Evolutionary conservation across 352 stramenopile genomes (phyloP), one percentile per base, ranked within the genome.

Genomic region (Phytophthora fragariaefolia): DNA sequence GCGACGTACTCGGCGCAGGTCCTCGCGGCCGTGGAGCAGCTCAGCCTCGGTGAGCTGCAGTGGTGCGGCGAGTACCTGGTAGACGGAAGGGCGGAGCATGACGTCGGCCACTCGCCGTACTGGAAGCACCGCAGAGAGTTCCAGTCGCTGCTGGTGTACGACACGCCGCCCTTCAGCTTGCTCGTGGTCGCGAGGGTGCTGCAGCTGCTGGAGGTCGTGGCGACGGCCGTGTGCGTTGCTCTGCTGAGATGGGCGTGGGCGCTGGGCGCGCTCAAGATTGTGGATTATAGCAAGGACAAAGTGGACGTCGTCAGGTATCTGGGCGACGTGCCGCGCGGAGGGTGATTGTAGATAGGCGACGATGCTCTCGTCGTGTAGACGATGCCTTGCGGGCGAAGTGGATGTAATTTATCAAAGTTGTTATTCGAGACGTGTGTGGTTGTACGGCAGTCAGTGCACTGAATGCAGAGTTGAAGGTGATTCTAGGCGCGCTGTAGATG

Each of bases 61-160:
- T 86, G 77, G 77, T 86, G 77, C 48, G 77, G 77, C 8, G 69
- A 76, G 28, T 83, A 86, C 36, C 60, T 85, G 32, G 50, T 49
- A 0, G 43, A 30, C 3, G 57, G 53, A 58, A 48, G 57, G 13
- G 24, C 38, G 0, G 68, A 73, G 6, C 51, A 74, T 30, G 63
- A 71, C 38, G 71, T 74, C 32, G 66, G 61, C 15, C 62, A 74
- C 26, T 83, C 77, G 40, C 75, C 77, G 1, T 80, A 78, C 50
- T 76, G 69, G 54, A 66, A 74, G 26, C 73, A 80, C 63, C 50
- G 69, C 20, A 62, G 51, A 4, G 61, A 76, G 43, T 78, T 80
- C 32, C 69, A 77, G 50, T 38, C 46, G 2, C 38, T 80, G 22
- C 34, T 80, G 22, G 53, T 57, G 27, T 58, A 62, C 9, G 55